Conservation (phyloP, 805 yeast genomes). For the Lipomyces chichibuensis region DNA sequence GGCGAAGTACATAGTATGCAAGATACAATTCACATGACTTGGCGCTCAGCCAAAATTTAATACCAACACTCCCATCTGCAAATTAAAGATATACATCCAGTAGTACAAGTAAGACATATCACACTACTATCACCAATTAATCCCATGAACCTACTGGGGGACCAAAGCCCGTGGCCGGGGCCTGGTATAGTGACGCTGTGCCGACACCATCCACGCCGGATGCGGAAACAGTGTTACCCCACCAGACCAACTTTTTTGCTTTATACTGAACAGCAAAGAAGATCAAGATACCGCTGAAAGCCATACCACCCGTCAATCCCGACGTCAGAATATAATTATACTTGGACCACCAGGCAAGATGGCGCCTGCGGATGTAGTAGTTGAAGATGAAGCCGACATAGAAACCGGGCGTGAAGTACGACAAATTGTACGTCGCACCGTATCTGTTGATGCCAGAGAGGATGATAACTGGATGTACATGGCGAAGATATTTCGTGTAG, state of each 20-base stretch:
- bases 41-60: too few relatives aligned
- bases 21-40: too few relatives aligned
- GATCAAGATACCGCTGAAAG: constrained; percentile 60
- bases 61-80: not conserved
- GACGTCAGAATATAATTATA: constrained; percentile 68
- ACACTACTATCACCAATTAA: constrained; percentile 44
- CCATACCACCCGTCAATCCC: constrained; percentile 67
- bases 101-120: not conserved
- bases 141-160: constrained; percentile 44
- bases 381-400: constrained; percentile 56
- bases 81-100: not conserved
- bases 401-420: constrained; percentile 48
- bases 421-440: constrained; percentile 15
- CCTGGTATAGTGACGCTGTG: not conserved
- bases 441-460: constrained; percentile 28
- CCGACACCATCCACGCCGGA: constrained; percentile 24
- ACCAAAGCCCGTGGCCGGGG: constrained; percentile 15
- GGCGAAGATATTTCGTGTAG: constrained; percentile 7
- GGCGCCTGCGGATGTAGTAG: constrained; percentile 57
- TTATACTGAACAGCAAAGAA: constrained; percentile 53
- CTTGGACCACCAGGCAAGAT: constrained; percentile 72
- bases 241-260: constrained; percentile 52
- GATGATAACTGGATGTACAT: constrained; percentile 27
- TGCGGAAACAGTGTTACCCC: constrained; percentile 54
- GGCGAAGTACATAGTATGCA: too few relatives aligned